Conservation (phyloP, 225 moss, liverwort and hornwort species). For the Pleurozium schreberi region DNA sequence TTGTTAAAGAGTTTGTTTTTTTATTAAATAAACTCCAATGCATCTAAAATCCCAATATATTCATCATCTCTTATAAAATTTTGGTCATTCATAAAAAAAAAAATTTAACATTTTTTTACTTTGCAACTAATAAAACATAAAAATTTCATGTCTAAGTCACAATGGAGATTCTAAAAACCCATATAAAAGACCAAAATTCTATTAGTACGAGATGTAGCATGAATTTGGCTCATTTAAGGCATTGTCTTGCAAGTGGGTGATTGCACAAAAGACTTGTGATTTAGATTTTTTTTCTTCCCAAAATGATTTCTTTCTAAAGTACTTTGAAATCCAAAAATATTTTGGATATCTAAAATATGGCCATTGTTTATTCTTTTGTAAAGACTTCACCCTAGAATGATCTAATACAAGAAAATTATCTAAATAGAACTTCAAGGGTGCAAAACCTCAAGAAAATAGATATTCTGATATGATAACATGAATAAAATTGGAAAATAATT, state of each 20-base stretch:
- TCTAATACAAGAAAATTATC: neutral
- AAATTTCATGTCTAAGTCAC: rapidly evolving
- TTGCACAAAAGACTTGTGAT: neutral
- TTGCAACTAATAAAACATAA: neutral
- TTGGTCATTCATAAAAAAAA: neutral
- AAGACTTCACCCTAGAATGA: neutral
- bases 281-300: neutral
- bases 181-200: no score
- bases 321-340: neutral
- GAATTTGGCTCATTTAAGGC: neutral
- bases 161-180: neutral
- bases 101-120: no score
- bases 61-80: neutral
- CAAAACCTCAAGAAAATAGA: neutral
- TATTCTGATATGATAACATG: rapidly evolving
- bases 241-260: neutral
- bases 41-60: neutral
- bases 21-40: neutral
- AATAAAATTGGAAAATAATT: no score
- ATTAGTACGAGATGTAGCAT: no score
- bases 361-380: rapidly evolving
- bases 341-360: no score
- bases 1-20: neutral
- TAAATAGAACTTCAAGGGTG: neutral
- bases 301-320: neutral